These are phyloP conservation scores for Murraya paniculata DNA, from an alignment of 345 rosid species.

Conservation along the genomic window DNA sequence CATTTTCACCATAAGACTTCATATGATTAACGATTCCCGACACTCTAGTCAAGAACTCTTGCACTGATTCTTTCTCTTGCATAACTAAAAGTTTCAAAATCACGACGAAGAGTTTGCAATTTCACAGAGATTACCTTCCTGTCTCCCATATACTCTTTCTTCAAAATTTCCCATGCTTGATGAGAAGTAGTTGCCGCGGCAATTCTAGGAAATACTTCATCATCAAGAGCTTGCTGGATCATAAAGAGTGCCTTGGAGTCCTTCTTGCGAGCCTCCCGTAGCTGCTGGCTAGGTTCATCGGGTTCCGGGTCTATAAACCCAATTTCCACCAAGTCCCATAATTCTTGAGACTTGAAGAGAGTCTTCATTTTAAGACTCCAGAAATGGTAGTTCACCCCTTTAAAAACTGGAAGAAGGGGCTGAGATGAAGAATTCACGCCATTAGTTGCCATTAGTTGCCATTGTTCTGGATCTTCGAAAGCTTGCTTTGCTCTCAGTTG, in stretches of 20 bases:
- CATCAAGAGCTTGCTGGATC: neutral
- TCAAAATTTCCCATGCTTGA: neutral
- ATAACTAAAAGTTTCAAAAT: neutral
- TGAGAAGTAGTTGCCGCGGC: neutral
- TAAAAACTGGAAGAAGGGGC: neutral
- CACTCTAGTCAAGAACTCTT: neutral
- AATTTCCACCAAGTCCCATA: neutral
- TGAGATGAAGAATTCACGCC: neutral
- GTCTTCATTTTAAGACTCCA: neutral
- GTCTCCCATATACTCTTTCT: neutral
- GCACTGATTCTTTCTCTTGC: neutral
- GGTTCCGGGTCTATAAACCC: neutral
- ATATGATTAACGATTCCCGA: neutral
- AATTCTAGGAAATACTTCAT: neutral
- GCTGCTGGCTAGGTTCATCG: accelerated
- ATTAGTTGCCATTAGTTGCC: too few relatives aligned
- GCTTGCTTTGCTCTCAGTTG: too few relatives aligned
- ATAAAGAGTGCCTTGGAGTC: neutral
- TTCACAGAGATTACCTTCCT: neutral
- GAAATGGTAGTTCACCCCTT: neutral
- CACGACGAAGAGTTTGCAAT: neutral
- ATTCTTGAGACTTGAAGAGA: neutral
- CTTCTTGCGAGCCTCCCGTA: neutral
- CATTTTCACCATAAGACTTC: neutral
- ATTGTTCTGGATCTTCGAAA: too few relatives aligned